These are phyloP conservation scores for Gnaphalium uliginosum DNA, from an alignment of 129 eudicot species.

Conservation along the genomic window DNA sequence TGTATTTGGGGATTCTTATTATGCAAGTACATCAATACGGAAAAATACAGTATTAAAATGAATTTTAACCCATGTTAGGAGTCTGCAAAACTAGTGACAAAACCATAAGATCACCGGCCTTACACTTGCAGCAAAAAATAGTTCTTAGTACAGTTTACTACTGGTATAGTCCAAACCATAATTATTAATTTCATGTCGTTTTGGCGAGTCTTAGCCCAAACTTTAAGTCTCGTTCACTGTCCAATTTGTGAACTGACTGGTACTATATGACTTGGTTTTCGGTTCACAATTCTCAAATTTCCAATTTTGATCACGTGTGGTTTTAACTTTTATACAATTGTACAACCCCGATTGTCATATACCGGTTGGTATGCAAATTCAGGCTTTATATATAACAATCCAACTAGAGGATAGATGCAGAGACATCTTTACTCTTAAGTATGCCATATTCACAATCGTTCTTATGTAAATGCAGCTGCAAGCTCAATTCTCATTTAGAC, in stretches of 20 bases:
- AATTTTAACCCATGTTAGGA: background rate
- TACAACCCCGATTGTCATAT: too few species aligned
- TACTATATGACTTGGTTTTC: too few species aligned
- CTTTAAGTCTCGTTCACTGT: too few species aligned
- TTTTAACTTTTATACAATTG: too few species aligned
- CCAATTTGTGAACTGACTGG: too few species aligned
- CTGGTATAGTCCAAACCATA: background rate
- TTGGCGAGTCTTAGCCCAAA: background rate
- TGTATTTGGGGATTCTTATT: background rate
- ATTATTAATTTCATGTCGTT: background rate
- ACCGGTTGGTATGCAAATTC: background rate
- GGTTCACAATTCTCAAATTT: too few species aligned
- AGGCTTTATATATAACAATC: background rate
- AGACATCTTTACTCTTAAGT: background rate
- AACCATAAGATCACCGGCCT: too few species aligned
- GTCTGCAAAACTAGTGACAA: background rate
- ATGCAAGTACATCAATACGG: background rate
- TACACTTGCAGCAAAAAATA: too few species aligned
- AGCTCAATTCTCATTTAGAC: too few species aligned
- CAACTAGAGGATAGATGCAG: background rate
- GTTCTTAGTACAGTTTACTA: background rate
- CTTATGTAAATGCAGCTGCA: background rate
- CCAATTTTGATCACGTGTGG: too few species aligned
- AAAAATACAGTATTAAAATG: too few species aligned
- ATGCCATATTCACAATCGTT: background rate